Conservation (phyloP, 495 filamentous ascomycete species). For the Friedmanniomyces endolithicus region DNA sequence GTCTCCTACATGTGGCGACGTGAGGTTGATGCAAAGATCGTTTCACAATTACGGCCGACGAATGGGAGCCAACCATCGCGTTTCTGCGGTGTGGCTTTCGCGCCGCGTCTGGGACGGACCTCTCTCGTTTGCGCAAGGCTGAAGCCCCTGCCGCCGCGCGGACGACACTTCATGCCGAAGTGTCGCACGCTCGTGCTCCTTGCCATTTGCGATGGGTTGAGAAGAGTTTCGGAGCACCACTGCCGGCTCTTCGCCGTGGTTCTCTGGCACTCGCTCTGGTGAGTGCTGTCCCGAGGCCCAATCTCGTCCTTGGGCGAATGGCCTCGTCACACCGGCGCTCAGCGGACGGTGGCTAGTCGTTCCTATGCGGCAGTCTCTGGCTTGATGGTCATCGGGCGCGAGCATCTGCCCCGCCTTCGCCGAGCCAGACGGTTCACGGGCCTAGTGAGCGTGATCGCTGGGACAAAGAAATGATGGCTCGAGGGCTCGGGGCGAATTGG, state of each 20-base stretch:
- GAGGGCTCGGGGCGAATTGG: background rate
- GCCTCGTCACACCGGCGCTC: conserved; percentile 2
- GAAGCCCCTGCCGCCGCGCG: background rate
- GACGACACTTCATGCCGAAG: background rate
- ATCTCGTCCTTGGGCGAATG: background rate
- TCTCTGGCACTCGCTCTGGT: background rate
- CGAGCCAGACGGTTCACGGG: conserved; percentile 1
- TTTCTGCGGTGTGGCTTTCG: background rate
- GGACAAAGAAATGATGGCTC: background rate
- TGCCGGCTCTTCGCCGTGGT: background rate
- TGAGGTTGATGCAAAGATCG: conserved; percentile 4
- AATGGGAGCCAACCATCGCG: background rate
- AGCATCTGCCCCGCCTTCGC: background rate
- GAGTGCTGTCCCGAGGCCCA: background rate
- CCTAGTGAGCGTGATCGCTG: background rate
- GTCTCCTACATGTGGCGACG: background rate
- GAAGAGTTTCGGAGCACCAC: background rate
- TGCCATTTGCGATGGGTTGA: conserved; percentile 3
- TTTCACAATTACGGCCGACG: background rate
- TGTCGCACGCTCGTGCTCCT: conserved; percentile 12
- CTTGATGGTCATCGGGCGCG: background rate
- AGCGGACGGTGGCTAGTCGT: background rate
- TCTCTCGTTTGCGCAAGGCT: background rate
- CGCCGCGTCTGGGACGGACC: too few species aligned
- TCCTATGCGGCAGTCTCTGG: background rate